These are phyloP conservation scores for Allium fistulosum DNA, from an alignment of 106 monocot species.

Conservation along the genomic window DNA sequence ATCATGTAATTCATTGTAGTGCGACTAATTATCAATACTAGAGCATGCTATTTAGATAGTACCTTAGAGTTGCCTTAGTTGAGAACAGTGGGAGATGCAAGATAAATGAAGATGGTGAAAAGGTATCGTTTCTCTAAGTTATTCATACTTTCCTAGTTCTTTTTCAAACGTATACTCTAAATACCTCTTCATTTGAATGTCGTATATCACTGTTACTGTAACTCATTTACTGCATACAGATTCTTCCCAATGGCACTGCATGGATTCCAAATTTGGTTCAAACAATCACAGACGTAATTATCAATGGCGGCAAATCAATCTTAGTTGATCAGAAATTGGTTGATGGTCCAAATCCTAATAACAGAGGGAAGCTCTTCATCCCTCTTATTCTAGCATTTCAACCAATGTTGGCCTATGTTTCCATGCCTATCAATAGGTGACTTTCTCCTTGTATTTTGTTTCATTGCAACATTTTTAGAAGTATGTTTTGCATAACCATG, in stretches of 20 bases:
- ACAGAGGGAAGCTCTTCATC: conserved; percentile 57
- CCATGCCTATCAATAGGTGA: no score
- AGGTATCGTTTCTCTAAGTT: background rate
- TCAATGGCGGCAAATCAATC: conserved; percentile 62
- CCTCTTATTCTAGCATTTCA: conserved; percentile 61
- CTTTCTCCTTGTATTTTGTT: no score
- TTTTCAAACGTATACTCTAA: no score
- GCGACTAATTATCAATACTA: no score
- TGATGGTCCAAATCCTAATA: conserved; percentile 73
- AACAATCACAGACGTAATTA: conserved; percentile 48
- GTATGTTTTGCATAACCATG: no score
- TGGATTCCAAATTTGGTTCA: conserved; percentile 75
- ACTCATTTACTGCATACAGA: conserved; percentile 18
- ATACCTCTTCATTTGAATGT: background rate
- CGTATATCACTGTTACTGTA: no score
- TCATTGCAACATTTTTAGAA: no score
- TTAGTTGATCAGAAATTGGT: conserved; percentile 72
- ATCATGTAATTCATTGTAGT: no score
- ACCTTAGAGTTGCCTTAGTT: conserved; percentile 61
- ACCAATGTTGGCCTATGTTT: no score
- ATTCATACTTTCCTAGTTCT: no score
- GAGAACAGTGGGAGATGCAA: conserved; percentile 80
- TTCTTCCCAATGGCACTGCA: conserved; percentile 66
- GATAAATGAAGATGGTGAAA: conserved; percentile 60
- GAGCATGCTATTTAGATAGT: no score